These are phyloP conservation scores for Cerioporus squamosus DNA, from an alignment of 1,284 basidiomycete genomes.

Conservation along the genomic window DNA sequence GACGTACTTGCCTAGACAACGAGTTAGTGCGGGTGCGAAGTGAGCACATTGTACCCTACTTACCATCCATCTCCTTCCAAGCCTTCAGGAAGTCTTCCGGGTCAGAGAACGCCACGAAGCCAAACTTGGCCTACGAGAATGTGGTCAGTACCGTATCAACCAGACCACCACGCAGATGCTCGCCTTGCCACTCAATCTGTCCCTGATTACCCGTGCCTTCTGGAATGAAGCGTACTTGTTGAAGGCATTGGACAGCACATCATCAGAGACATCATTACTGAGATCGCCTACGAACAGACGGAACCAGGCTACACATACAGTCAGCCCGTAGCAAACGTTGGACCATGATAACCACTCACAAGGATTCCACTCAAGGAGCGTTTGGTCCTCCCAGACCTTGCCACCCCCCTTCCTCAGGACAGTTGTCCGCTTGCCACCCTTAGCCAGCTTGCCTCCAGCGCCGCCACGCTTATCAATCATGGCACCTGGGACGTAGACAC, in stretches of 20 bases:
- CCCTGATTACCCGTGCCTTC: constrained; percentile 94
- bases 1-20: constrained; percentile 86
- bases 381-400: constrained; percentile 98
- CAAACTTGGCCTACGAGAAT: constrained; percentile 83
- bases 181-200: constrained; percentile 89
- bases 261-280: constrained; percentile 97
- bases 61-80: constrained; percentile 99
- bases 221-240: constrained; percentile 90
- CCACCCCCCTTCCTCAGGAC: constrained; percentile 95
- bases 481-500: constrained; percentile 86
- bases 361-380: constrained; percentile 96
- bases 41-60: constrained; percentile 31
- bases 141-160: not conserved
- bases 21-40: not conserved
- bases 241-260: constrained; percentile 91
- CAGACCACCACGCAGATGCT: constrained; percentile 9
- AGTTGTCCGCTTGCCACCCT: constrained; percentile 92
- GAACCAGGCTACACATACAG: constrained; percentile 80
- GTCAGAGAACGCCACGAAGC: constrained; percentile 97
- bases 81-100: constrained; percentile 98
- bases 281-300: constrained; percentile 97
- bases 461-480: constrained; percentile 87
- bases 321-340: constrained; percentile 7
- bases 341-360: constrained; percentile 55
- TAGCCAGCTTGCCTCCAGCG: constrained; percentile 81